These are phyloP conservation scores for Lyophyllum shimeji DNA, from an alignment of 768 basidiomycete species.

Conservation along the genomic window DNA sequence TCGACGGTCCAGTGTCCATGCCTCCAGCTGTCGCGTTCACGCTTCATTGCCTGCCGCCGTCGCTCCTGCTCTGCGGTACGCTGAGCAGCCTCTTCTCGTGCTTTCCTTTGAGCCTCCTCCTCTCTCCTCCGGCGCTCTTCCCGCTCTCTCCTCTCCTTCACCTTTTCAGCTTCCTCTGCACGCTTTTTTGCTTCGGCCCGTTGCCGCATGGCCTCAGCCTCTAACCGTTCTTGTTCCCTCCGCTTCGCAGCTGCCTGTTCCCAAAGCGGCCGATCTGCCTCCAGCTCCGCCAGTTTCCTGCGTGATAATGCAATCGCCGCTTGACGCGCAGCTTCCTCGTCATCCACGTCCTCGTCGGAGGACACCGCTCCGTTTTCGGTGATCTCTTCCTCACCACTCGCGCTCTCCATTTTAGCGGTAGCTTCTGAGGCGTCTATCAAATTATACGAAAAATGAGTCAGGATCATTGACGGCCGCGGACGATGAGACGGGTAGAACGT, in stretches of 20 bases:
- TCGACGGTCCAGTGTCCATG: conserved; percentile 61
- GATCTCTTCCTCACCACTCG: conserved; percentile 9
- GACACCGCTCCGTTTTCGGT: neutral
- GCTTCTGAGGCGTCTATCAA: neutral
- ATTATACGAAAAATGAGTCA: neutral
- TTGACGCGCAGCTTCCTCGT: conserved; percentile 36
- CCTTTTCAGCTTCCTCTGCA: conserved; percentile 21
- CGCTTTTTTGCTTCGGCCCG: conserved; percentile 17
- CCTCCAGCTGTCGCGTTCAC: conserved; percentile 55
- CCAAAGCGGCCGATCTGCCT: conserved; percentile 62
- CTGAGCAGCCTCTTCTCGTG: conserved; percentile 16
- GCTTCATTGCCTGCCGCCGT: conserved; percentile 38
- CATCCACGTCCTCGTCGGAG: conserved; percentile 17
- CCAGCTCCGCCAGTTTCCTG: conserved; percentile 66
- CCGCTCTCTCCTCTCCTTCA: conserved; percentile 28
- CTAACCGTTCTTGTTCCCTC: conserved; percentile 38
- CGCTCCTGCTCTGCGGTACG: conserved; percentile 28
- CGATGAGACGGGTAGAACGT: neutral
- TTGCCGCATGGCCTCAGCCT: conserved; percentile 30
- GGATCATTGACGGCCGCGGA: neutral
- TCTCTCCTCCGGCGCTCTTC: conserved; percentile 21
- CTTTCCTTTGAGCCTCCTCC: conserved; percentile 13
- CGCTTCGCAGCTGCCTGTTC: conserved; percentile 52
- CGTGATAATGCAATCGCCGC: conserved; percentile 61
- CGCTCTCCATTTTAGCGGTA: conserved; percentile 16